Base-by-base conservation (phyloP, 164 flowering plant species). In the Umbilicus rupestris region DNA sequence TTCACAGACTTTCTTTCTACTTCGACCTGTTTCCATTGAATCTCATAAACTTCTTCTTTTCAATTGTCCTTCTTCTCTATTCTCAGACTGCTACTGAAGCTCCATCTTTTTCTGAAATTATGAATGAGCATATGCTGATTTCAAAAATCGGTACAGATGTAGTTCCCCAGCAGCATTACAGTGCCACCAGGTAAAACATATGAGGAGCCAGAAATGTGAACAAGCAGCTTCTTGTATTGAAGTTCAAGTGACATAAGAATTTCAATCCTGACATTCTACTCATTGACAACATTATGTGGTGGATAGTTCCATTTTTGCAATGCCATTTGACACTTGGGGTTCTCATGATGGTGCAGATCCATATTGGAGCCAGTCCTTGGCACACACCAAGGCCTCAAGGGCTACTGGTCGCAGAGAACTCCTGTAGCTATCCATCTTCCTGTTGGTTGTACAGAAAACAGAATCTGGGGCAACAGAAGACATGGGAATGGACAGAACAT, bases 381-480 rank as follows among this genome's bases (percentile, higher is more conserved):
- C 79, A 66, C 97, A 90, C 29, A 87, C 60, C n/a, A 90, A 76
- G 26, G 92, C 92, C 70, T 90, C 95, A n/a, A 88, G 69, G 0
- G 88, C 83, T 50, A 67, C 72, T 5, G 85, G 84, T 14, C 69
- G 78, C 68, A 90, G 68, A 0, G 85, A 85, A 73, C 81, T 70
- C 62, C 78, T 71, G 55, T 84, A 78, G 42, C 75, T 66, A 68
- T 83, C 84, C 63, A 88, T 71, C 78, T 74, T 78, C 39, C 73
- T 80, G 64, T 60, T 66, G 3, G 41, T 62, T 0, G 87, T 81
- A 58, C 80, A 81, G 60, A 88, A 88, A 17, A 87, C 88, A 17
- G 83, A 81, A 33, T 85, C 88, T 9, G 83, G 78, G 33, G 69
- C 52, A 42, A 81, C 81, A 0, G 88, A 80, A 2, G 82, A 79